Evolutionary conservation across 163 green algal genomes (phyloP).

Genomic region (Scenedesmus sp.): DNA sequence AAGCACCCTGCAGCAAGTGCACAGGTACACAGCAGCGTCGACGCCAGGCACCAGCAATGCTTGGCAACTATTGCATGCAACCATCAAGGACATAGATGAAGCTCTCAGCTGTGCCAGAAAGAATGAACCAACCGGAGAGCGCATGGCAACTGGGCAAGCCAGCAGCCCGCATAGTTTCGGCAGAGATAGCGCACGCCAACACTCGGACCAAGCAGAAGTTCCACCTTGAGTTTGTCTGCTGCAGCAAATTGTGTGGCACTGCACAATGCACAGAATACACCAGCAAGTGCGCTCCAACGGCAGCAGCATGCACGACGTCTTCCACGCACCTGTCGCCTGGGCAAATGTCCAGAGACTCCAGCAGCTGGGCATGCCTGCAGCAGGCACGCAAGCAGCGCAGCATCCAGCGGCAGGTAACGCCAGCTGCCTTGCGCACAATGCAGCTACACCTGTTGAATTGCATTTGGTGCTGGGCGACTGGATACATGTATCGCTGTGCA

Average conservation of each 20-base stretch:
- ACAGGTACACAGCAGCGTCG: background rate
- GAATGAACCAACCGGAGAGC: too few relatives aligned
- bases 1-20: slow-evolving; percentile 51
- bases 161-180: too few relatives aligned
- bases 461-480: too few relatives aligned
- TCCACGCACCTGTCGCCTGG: slow-evolving; percentile 52
- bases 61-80: too few relatives aligned
- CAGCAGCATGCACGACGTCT: background rate
- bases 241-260: background rate
- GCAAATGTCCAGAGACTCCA: slow-evolving; percentile 55
- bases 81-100: too few relatives aligned
- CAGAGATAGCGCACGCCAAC: background rate
- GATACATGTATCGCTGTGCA: too few relatives aligned
- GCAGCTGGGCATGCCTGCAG: slow-evolving; percentile 48
- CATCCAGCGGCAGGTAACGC: background rate
- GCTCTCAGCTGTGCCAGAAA: too few relatives aligned
- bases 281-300: background rate
- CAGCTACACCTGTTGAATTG: background rate
- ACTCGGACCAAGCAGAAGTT: background rate
- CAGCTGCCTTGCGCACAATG: background rate
- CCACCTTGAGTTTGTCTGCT: background rate
- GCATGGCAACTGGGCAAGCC: too few relatives aligned
- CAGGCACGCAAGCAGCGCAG: background rate
- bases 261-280: background rate
- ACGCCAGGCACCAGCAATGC: too few relatives aligned